phyloP scores from a whole-genome alignment of 2,329 filamentous ascomycete genomes.

The Diaporthe sp. region DNA sequence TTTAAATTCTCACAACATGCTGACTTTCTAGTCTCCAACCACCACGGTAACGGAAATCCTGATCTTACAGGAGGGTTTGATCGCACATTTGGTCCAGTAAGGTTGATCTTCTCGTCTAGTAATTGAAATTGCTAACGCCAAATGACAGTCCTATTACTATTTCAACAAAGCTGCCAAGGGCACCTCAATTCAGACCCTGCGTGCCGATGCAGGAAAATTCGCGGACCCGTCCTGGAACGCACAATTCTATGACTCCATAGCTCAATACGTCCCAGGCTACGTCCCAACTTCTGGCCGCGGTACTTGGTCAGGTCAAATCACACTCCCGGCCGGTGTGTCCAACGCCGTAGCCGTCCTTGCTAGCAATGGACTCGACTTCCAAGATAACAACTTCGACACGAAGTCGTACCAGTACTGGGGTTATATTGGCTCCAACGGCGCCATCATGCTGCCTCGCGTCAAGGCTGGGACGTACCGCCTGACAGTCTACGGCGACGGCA shows the following conservation, averaged over 20 bases:
- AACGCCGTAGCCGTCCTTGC: slow-evolving; percentile 69
- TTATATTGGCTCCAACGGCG: slow-evolving; percentile 60
- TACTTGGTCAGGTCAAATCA: slow-evolving; percentile 62
- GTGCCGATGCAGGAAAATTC: slow-evolving; percentile 66
- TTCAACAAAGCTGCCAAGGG: slow-evolving; percentile 70
- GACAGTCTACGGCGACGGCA: slow-evolving; percentile 72
- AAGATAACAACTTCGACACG: slow-evolving; percentile 69
- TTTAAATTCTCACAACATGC: background rate
- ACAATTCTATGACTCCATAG: slow-evolving; percentile 74
- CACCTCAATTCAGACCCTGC: slow-evolving; percentile 60
- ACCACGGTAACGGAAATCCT: slow-evolving; percentile 74
- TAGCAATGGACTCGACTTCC: slow-evolving; percentile 64
- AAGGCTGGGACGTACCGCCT: slow-evolving; percentile 71
- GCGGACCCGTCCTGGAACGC: slow-evolving; percentile 67
- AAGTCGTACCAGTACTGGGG: slow-evolving; percentile 74
- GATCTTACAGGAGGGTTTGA: slow-evolving; percentile 76
- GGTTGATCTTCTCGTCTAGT: slow-evolving; percentile 5
- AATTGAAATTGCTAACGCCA: background rate
- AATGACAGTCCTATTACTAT: slow-evolving; percentile 65
- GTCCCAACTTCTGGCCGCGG: slow-evolving; percentile 65
- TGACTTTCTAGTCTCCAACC: slow-evolving; percentile 62
- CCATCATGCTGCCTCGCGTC: slow-evolving; percentile 65
- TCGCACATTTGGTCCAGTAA: slow-evolving; percentile 70
- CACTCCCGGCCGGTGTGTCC: slow-evolving; percentile 64
- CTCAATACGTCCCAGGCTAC: slow-evolving; percentile 70